Conservation (phyloP, 2,329 filamentous ascomycete genomes). For the Hirsutella minnesotensis region DNA sequence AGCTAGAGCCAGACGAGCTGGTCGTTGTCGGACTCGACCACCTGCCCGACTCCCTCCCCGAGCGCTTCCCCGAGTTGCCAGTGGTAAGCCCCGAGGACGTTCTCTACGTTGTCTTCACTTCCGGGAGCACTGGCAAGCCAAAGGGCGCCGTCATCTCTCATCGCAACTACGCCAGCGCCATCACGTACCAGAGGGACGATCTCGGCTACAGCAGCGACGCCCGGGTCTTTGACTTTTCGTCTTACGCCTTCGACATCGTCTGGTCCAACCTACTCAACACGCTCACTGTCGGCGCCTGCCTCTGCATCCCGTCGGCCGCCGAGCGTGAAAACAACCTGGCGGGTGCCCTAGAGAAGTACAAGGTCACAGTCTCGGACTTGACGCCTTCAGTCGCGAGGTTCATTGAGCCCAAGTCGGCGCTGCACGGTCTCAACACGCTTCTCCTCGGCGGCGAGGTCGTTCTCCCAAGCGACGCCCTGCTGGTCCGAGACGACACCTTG, state of each 20-base stretch:
- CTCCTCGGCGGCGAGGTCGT: constrained; percentile 8
- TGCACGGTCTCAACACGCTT: constrained; percentile 6
- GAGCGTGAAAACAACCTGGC: constrained; percentile 6
- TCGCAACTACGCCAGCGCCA: constrained; percentile 4
- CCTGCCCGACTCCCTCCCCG: neutral
- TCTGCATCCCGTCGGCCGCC: constrained; percentile 7
- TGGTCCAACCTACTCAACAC: constrained; percentile 2
- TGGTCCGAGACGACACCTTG: constrained; percentile 6
- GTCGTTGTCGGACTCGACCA: constrained; percentile 1
- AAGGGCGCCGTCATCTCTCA: constrained; percentile 13
- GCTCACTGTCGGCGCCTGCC: constrained; percentile 1
- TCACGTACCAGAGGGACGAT: constrained; percentile 5
- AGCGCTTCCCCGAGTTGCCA: constrained; percentile 1
- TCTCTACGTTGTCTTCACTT: constrained; percentile 15
- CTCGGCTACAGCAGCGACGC: neutral
- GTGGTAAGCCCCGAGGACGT: constrained; percentile 1
- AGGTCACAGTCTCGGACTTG: constrained; percentile 6
- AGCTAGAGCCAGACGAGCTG: constrained; percentile 2
- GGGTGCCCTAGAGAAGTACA: constrained; percentile 2
- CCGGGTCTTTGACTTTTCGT: constrained; percentile 7
- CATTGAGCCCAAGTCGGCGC: constrained; percentile 2
- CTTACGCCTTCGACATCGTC: constrained; percentile 8
- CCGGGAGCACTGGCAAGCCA: constrained; percentile 13
- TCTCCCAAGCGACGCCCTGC: constrained; percentile 8
- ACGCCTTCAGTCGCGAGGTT: constrained; percentile 9